Base-by-base conservation (phyloP, 75 land plant genomes). In the Picea sitchensis region DNA sequence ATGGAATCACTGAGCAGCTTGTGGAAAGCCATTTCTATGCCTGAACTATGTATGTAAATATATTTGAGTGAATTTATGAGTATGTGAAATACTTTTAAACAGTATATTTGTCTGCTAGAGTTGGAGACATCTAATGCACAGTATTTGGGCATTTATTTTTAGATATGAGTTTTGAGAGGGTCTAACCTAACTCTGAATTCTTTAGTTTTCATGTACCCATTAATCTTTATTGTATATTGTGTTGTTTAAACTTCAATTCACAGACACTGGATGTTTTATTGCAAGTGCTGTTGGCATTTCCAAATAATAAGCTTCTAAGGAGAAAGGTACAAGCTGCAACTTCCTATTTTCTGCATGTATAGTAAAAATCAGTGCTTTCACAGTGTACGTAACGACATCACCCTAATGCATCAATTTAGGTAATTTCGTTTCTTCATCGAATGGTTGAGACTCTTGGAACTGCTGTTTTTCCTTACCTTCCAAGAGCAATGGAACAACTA, bases 401-500 rank as follows among this genome's bases (percentile, higher is more conserved):
- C 54, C 18, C 14, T 13, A 26, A 32, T 59, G 18, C 38, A 58
- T 59, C 31, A n/a, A 14, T 84, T 60, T 80, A 96, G 99, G 93
- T 95, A 21, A 87, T 87, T 59, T 96, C 99, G 15, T 96, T 94
- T 83, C 87, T 96, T 34, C 99, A 96, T 84, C 89, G 95, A n/a
- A 96, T 96, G 99, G 91, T 96, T 76, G 98, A 92, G 41, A 95
- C 89, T 21, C 79, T 96, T 78, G 99, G 99, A 58, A 78, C 93
- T 68, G 90, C 93, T 61, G 86, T 96, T 36, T 90, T 96, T 80
- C 99, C 99, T 38, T 88, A 83, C 72, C 94, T 96, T 59, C 97
- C 98, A 12, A 86, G 86, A 77, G 93, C 91, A 54, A 75, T 96
- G 81, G 93, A 87, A 76, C 95, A 94, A 72, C 83, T 96, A 80